phyloP scores from a whole-genome alignment of 768 basidiomycete genomes.

The Terana coerulea region DNA sequence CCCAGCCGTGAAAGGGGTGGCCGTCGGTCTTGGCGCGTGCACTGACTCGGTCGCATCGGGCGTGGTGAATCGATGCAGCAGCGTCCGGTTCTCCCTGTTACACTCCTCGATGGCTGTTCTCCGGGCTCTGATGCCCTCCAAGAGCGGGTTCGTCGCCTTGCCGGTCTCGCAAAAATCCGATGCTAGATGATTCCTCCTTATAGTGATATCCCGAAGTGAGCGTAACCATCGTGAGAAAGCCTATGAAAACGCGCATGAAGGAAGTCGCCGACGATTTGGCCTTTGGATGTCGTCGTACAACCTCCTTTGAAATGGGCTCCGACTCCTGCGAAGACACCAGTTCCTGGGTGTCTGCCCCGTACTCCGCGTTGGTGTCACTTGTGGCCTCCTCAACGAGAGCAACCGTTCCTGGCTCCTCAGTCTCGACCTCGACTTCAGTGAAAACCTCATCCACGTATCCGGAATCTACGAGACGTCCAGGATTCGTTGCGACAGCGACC shows the following conservation, averaged over 20 bases:
- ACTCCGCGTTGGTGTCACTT: background rate
- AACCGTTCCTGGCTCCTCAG: background rate
- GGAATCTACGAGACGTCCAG: no score
- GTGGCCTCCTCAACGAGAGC: background rate
- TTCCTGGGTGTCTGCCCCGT: no score
- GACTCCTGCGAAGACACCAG: background rate
- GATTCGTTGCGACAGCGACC: background rate
- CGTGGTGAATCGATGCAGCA: slow-evolving; percentile 33
- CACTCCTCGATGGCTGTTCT: slow-evolving; percentile 51
- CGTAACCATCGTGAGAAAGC: slow-evolving; percentile 26
- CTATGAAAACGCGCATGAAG: slow-evolving; percentile 34
- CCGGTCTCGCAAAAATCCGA: slow-evolving; percentile 76
- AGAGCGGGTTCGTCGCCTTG: slow-evolving; percentile 50
- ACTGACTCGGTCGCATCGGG: slow-evolving; percentile 14
- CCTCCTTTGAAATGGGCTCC: background rate
- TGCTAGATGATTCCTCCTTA: slow-evolving; percentile 62
- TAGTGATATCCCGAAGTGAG: slow-evolving; percentile 37
- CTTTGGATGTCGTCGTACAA: background rate
- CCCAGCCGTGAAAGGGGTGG: background rate
- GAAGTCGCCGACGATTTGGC: slow-evolving; percentile 34
- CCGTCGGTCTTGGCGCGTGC: slow-evolving; percentile 12
- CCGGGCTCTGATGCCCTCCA: slow-evolving; percentile 45
- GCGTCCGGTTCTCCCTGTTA: slow-evolving; percentile 49
- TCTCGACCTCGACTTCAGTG: background rate
- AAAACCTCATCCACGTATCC: background rate